phyloP scores from a whole-genome alignment of 2,329 filamentous ascomycete species.

The Arthrobotrys entomopaga region DNA sequence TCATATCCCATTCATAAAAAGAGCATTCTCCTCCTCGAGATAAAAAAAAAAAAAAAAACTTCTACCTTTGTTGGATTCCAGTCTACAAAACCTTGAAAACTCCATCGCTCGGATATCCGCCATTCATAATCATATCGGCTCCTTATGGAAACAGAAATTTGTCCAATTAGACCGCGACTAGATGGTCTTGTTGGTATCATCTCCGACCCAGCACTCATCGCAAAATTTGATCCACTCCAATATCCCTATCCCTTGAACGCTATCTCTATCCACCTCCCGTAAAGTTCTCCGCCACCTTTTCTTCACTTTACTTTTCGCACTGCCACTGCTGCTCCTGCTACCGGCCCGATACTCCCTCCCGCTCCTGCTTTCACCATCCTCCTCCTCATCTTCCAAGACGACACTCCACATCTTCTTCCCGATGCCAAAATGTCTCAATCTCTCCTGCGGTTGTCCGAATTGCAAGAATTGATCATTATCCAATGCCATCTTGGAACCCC shows the following conservation, averaged over 20 bases:
- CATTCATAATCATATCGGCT: no score
- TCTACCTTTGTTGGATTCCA: no score
- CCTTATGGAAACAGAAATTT: no score
- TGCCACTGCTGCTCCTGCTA: constrained; percentile 4
- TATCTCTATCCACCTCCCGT: constrained; percentile 47
- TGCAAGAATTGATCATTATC: constrained; percentile 43
- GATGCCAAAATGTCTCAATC: constrained; percentile 31
- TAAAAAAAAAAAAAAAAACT: no score
- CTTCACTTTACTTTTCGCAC: constrained; percentile 2
- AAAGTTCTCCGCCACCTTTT: constrained; percentile 12
- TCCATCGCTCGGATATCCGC: no score
- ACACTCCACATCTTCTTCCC: constrained; percentile 53
- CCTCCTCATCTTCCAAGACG: constrained; percentile 23
- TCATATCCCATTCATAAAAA: no score
- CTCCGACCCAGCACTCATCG: constrained; percentile 40
- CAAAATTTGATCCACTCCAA: constrained; percentile 52
- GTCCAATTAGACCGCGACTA: no score
- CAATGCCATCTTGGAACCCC: constrained; percentile 30
- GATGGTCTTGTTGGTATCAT: background rate
- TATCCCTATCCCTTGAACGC: constrained; percentile 17
- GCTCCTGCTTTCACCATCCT: background rate
- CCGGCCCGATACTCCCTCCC: background rate
- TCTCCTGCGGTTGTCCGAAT: constrained; percentile 43
- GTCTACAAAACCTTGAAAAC: no score
- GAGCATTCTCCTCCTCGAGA: no score